phyloP scores from a whole-genome alignment of 345 rosid genomes.

The Salix arbutifolia region DNA sequence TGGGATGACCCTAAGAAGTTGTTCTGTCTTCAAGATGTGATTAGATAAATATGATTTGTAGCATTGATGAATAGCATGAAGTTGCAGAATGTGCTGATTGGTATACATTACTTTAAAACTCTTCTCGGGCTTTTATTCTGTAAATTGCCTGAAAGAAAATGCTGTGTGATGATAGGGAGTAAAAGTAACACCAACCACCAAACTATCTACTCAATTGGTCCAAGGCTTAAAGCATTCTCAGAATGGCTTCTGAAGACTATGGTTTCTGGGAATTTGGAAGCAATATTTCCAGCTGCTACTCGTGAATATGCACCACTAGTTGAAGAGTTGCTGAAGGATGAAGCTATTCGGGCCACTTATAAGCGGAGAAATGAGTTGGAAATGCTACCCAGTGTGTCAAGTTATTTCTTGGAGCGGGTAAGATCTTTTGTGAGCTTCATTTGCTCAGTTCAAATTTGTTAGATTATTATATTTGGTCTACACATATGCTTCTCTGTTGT shows the following conservation, averaged over 20 bases:
- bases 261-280: slow-evolving; percentile 82
- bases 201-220: slow-evolving; percentile 67
- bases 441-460: not conserved
- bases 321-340: slow-evolving; percentile 86
- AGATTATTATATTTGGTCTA: slow-evolving; percentile 3
- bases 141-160: slow-evolving; percentile 6
- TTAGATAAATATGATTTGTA: not conserved
- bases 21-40: not conserved
- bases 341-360: slow-evolving; percentile 80
- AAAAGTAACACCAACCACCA: slow-evolving; percentile 19
- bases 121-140: not conserved
- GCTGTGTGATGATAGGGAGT: slow-evolving; percentile 42
- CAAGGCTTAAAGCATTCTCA: slow-evolving; percentile 78
- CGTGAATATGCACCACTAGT: slow-evolving; percentile 96
- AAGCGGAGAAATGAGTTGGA: slow-evolving; percentile 70
- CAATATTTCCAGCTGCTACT: slow-evolving; percentile 86
- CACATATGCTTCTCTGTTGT: slow-evolving; percentile 3
- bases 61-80: not conserved
- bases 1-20: not conserved
- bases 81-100: not conserved
- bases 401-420: slow-evolving; percentile 88
- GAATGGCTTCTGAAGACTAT: slow-evolving; percentile 94
- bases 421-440: slow-evolving; percentile 23
- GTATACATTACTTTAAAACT: not conserved
- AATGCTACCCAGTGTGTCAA: slow-evolving; percentile 77